Evolutionary conservation across 257 asterid genomes (phyloP).

Genomic region (Mentha longifolia): DNA sequence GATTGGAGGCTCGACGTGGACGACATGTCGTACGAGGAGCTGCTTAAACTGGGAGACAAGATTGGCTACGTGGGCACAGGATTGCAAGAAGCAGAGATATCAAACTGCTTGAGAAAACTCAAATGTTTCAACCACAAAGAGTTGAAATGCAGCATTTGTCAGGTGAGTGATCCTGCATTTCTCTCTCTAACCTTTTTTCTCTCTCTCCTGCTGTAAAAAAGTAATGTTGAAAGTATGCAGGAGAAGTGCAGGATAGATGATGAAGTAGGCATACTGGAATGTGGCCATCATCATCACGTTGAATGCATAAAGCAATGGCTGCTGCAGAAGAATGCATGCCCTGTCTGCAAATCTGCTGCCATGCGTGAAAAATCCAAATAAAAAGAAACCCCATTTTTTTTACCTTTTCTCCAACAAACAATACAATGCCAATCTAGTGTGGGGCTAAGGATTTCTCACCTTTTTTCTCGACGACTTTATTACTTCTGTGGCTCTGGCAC

Average conservation of each 20-base stretch:
- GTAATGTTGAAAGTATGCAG: conserved; percentile 35
- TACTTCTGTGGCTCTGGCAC: background rate
- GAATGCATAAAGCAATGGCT: conserved; percentile 78
- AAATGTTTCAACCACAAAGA: conserved; percentile 40
- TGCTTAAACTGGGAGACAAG: conserved; percentile 56
- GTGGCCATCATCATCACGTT: conserved; percentile 66
- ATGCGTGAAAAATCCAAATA: conserved; percentile 30
- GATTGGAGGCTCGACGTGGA: conserved; percentile 64
- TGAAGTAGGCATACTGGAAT: conserved; percentile 49
- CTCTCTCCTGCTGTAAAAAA: background rate
- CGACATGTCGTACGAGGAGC: conserved; percentile 65
- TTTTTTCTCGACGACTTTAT: background rate
- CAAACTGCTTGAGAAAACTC: conserved; percentile 42
- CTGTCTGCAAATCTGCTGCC: conserved; percentile 59
- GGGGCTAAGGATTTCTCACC: background rate
- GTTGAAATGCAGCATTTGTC: conserved; percentile 69
- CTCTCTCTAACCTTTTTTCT: background rate
- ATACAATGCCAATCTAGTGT: background rate
- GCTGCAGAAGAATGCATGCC: conserved; percentile 57
- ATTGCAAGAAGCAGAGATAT: conserved; percentile 55
- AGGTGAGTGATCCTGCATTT: conserved; percentile 39
- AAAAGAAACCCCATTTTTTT: background rate
- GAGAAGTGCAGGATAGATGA: conserved; percentile 45
- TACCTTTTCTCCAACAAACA: background rate
- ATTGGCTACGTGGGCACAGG: conserved; percentile 67